A percentile compares a stretch with the other conserved stretches of the same genome.
phyloP scores from a whole-genome alignment of 257 asterid species.

The Voacanga thouarsii region DNA sequence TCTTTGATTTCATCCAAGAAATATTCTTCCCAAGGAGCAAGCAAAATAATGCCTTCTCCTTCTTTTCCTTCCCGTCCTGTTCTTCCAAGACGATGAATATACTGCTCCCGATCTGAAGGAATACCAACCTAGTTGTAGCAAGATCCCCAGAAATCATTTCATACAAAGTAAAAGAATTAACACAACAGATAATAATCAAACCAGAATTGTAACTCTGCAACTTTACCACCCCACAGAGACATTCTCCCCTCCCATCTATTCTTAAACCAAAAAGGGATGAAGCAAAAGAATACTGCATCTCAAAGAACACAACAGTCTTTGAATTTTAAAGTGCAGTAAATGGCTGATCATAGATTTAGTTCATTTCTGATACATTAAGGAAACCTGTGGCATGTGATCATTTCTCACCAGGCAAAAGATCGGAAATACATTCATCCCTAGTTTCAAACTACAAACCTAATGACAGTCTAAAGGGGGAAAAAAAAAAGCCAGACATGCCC shows the following conservation, averaged over 20 bases:
- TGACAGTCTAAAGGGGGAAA: background rate
- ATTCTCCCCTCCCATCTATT: background rate
- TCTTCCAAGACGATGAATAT: conserved; percentile 88
- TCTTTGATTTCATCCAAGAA: conserved; percentile 77
- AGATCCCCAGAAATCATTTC: conserved; percentile 5
- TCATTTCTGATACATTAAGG: background rate
- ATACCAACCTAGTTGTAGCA: conserved; percentile 58
- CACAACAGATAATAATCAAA: background rate
- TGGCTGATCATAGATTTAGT: background rate
- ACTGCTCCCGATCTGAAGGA: conserved; percentile 80
- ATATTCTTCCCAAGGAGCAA: conserved; percentile 91
- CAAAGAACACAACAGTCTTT: background rate
- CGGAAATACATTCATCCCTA: background rate
- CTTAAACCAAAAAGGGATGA: no score
- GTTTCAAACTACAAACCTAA: background rate
- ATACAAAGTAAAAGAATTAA: background rate
- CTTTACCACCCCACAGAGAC: background rate
- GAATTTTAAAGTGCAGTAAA: background rate
- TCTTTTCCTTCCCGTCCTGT: conserved; percentile 90
- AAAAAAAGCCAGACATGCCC: background rate
- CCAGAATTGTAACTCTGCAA: background rate
- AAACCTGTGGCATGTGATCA: background rate
- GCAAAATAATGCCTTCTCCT: conserved; percentile 71
- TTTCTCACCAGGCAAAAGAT: background rate
- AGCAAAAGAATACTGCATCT: background rate